Percentiles rank a stretch among this genome's conserved stretches.
Evolutionary conservation across 164 flowering plant genomes (phyloP).

Genomic region (Vitis vinifera): ASM3070453v1 NC_081813.1:20436001-20436500

Average conservation of each 20-base stretch:
- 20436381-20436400: background rate
- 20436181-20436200: slow-evolving; percentile 86
- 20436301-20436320: background rate
- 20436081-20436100: background rate
- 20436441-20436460: too few relatives aligned
- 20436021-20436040: slow-evolving; percentile 84
- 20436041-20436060: slow-evolving; percentile 79
- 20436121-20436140: slow-evolving; percentile 4
- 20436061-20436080: background rate
- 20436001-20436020: slow-evolving; percentile 93
- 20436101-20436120: background rate
- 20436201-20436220: slow-evolving; percentile 63
- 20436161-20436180: slow-evolving; percentile 94
- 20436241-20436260: too few relatives aligned
- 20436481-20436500: too few relatives aligned
- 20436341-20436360: background rate
- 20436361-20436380: background rate
- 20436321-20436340: background rate
- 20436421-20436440: too few relatives aligned
- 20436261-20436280: too few relatives aligned
- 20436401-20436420: too few relatives aligned
- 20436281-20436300: background rate
- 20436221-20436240: slow-evolving; percentile 13
- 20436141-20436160: slow-evolving; percentile 39
- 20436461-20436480: too few relatives aligned